Conservation (phyloP, 257 asterid genomes). For the Linaria vulgaris region DNA sequence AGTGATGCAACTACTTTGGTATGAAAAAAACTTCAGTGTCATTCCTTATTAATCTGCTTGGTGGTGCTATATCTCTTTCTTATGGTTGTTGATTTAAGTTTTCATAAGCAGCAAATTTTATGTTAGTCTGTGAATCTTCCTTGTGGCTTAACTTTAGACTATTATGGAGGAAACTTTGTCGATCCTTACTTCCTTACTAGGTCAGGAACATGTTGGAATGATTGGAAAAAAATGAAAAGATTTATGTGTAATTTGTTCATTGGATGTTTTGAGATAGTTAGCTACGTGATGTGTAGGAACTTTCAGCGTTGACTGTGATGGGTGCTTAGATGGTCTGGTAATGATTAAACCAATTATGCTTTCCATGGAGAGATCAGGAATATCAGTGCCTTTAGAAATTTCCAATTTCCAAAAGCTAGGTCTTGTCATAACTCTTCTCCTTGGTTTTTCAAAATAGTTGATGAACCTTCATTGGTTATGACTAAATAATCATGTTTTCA, state of each 20-base stretch:
- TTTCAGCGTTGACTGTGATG: too few relatives aligned
- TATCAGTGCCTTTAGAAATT: too few relatives aligned
- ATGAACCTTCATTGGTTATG: too few relatives aligned
- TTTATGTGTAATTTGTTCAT: background rate
- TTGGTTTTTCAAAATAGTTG: too few relatives aligned
- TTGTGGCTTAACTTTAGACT: too few relatives aligned
- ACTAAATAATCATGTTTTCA: background rate
- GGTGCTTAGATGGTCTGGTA: too few relatives aligned
- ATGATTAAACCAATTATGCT: too few relatives aligned
- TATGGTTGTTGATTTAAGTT: background rate
- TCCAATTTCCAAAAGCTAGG: too few relatives aligned
- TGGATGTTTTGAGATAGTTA: too few relatives aligned
- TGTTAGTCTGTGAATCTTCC: background rate
- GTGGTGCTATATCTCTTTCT: conserved; percentile 12
- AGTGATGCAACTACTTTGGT: conserved; percentile 86
- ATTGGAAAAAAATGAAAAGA: background rate
- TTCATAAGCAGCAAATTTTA: background rate
- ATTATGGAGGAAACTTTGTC: background rate
- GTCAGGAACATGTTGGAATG: background rate
- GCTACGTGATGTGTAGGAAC: too few relatives aligned
- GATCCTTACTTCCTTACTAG: background rate
- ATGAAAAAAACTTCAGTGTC: conserved; percentile 21
- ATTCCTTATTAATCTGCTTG: background rate
- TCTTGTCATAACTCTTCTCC: too few relatives aligned
- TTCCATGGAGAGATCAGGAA: too few relatives aligned